phyloP scores from a whole-genome alignment of 306 rosid species.

The Medicago lupulina region DNA sequence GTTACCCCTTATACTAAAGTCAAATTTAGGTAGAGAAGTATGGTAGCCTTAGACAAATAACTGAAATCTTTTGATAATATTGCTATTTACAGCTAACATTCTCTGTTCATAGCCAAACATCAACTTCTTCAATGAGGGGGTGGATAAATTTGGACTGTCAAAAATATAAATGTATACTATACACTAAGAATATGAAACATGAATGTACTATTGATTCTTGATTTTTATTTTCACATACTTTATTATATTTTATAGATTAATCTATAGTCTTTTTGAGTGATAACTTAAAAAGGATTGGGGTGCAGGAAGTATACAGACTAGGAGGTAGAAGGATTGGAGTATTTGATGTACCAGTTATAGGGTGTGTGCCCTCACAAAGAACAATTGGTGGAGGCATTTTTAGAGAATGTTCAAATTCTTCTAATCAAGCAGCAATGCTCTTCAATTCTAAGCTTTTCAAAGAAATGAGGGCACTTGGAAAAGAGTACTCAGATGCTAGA shows the following conservation, averaged over 20 bases:
- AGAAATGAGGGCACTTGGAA: slow-evolving; percentile 43
- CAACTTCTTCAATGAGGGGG: slow-evolving; percentile 1
- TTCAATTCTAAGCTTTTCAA: slow-evolving; percentile 72
- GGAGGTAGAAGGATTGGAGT: slow-evolving; percentile 85
- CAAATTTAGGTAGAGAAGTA: slow-evolving; percentile 12
- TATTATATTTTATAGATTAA: not conserved
- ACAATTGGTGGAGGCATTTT: slow-evolving; percentile 56
- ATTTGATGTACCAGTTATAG: slow-evolving; percentile 60
- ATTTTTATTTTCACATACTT: not conserved
- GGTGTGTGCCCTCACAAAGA: slow-evolving; percentile 85
- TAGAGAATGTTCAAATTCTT: slow-evolving; percentile 51
- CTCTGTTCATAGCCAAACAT: slow-evolving; percentile 8
- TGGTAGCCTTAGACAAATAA: slow-evolving; percentile 1
- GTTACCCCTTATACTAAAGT: not conserved
- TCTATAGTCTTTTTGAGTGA: not conserved
- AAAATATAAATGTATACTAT: not conserved
- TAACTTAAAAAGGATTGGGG: not conserved
- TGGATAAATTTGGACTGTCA: not conserved
- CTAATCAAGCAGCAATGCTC: slow-evolving; percentile 63
- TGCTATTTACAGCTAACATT: slow-evolving; percentile 8
- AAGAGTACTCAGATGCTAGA: slow-evolving; percentile 52
- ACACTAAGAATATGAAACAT: slow-evolving; percentile 13
- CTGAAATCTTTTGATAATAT: slow-evolving; percentile 7
- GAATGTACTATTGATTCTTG: slow-evolving; percentile 22
- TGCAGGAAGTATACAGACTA: slow-evolving; percentile 62